These are phyloP conservation scores for Arxiozyma bovina DNA, from an alignment of 1,139 yeast genomes.

Conservation along the genomic window DNA sequence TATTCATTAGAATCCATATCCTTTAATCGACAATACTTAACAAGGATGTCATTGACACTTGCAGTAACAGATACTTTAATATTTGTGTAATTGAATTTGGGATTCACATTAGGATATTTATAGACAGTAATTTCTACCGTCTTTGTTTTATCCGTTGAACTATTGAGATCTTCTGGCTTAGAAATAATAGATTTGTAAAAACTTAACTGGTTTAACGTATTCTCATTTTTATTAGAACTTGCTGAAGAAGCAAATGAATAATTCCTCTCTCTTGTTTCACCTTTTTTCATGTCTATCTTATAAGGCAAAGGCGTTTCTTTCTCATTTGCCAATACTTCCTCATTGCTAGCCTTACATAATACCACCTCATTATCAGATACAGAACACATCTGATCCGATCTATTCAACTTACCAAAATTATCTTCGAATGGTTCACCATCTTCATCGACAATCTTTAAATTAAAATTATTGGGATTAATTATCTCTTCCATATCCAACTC, in stretches of 20 bases:
- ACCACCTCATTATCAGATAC: conserved; percentile 66
- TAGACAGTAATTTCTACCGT: conserved; percentile 27
- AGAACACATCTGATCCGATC: conserved; percentile 45
- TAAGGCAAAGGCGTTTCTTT: conserved; percentile 46
- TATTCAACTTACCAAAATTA: conserved; percentile 59
- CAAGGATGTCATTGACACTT: conserved; percentile 31
- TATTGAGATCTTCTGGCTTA: conserved; percentile 19
- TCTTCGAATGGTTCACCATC: conserved; percentile 73
- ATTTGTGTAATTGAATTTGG: conserved; percentile 21
- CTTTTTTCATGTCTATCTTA: conserved; percentile 28
- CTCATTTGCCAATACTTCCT: conserved; percentile 34
- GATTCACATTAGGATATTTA: conserved; percentile 29
- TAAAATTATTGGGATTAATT: conserved; percentile 54
- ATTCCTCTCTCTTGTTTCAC: conserved; percentile 4
- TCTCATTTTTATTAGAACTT: conserved; percentile 8
- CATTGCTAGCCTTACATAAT: conserved; percentile 39
- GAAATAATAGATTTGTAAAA: conserved; percentile 33
- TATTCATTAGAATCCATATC: conserved; percentile 31
- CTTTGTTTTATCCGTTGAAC: conserved; percentile 15
- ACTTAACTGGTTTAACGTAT: conserved; percentile 27
- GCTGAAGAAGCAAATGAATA: conserved; percentile 3
- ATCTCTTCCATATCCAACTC: conserved; percentile 14
- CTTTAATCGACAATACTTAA: conserved; percentile 29
- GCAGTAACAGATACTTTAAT: conserved; percentile 30
- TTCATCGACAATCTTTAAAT: conserved; percentile 64